phyloP scores from a whole-genome alignment of 768 basidiomycete species.

The Hydnomerulius pinastri region DNA sequence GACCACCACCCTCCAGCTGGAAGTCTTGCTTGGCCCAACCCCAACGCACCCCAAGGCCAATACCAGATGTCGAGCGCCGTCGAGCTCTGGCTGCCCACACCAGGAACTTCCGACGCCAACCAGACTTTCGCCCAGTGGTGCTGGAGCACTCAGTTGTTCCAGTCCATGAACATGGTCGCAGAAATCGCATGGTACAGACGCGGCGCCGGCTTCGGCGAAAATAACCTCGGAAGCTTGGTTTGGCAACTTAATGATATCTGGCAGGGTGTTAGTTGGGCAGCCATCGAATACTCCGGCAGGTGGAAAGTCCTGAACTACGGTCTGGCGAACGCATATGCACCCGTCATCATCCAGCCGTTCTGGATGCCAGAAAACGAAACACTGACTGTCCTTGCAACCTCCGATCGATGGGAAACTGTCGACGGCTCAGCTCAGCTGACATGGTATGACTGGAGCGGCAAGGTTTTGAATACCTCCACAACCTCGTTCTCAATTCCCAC shows the following conservation, averaged over 20 bases:
- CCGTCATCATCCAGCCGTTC: slow-evolving; percentile 55
- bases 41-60: slow-evolving; percentile 55
- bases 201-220: slow-evolving; percentile 58
- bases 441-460: slow-evolving; percentile 60
- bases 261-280: slow-evolving; percentile 59
- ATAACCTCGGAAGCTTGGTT: slow-evolving; percentile 58
- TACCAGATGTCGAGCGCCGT: slow-evolving; percentile 53
- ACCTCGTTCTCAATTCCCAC: slow-evolving; percentile 45
- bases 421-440: slow-evolving; percentile 49
- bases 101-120: slow-evolving; percentile 47
- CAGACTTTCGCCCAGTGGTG: slow-evolving; percentile 67
- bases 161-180: slow-evolving; percentile 59
- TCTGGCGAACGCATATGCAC: slow-evolving; percentile 44
- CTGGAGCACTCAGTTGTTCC: slow-evolving; percentile 64
- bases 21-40: slow-evolving; percentile 53
- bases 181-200: slow-evolving; percentile 60
- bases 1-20: slow-evolving; percentile 60
- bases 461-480: slow-evolving; percentile 37
- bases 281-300: slow-evolving; percentile 56
- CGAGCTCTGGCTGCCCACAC: slow-evolving; percentile 56
- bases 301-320: slow-evolving; percentile 64
- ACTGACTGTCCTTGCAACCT: slow-evolving; percentile 51
- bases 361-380: slow-evolving; percentile 52
- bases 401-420: slow-evolving; percentile 51
- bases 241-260: slow-evolving; percentile 66